Conservation (phyloP, 805 yeast genomes). For the Candida sphagnicola region DNA sequence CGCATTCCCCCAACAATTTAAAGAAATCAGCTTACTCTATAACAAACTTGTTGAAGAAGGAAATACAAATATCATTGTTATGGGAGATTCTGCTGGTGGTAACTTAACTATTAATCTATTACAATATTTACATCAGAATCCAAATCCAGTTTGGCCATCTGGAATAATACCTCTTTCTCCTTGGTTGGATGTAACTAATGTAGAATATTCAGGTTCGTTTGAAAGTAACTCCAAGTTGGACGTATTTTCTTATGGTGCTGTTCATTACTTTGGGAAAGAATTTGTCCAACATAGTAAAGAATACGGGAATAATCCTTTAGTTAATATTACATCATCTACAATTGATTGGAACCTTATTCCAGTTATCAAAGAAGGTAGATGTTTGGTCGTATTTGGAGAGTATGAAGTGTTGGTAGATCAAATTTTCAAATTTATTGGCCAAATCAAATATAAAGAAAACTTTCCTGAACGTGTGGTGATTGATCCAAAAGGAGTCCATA, state of each 20-base stretch:
- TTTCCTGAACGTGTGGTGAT: neutral
- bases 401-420: neutral
- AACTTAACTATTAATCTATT: conserved; percentile 8
- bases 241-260: neutral
- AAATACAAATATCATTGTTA: conserved; percentile 12
- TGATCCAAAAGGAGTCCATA: conserved; percentile 4
- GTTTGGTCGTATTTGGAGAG: neutral
- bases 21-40: conserved; percentile 1
- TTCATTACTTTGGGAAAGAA: neutral
- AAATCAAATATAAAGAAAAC: neutral
- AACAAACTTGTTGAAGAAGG: conserved; percentile 12
- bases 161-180: neutral
- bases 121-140: neutral
- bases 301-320: neutral
- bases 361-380: neutral
- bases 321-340: neutral
- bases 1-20: conserved; percentile 14
- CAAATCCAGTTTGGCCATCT: conserved; percentile 1
- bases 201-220: neutral
- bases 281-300: neutral
- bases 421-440: conserved; percentile 2
- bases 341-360: neutral
- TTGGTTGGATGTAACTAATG: neutral
- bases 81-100: conserved; percentile 20
- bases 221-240: neutral